Conservation (phyloP, 2,329 filamentous ascomycete genomes). For the Akanthomyces dipterigenus region DNA sequence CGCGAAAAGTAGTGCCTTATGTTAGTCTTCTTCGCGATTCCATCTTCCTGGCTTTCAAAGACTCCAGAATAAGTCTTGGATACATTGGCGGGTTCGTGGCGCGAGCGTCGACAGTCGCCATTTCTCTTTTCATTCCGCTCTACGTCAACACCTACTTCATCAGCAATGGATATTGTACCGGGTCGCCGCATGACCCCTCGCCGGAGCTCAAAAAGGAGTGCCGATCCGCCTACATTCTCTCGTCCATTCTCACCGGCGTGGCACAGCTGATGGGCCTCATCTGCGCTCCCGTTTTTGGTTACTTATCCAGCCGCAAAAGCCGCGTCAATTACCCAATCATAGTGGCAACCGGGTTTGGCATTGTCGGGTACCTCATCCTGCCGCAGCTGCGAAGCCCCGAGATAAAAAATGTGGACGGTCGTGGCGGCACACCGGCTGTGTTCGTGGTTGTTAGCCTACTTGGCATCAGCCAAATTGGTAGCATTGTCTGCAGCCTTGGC, state of each 20-base stretch:
- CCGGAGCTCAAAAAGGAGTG: conserved; percentile 80
- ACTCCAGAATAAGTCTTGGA: conserved; percentile 73
- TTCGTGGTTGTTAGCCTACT: conserved; percentile 74
- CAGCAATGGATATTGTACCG: conserved; percentile 68
- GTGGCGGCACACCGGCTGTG: conserved; percentile 61
- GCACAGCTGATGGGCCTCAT: conserved; percentile 82
- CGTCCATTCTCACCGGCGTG: conserved; percentile 79
- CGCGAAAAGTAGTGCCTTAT: conserved; percentile 45
- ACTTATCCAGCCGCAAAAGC: conserved; percentile 62
- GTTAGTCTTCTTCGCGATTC: conserved; percentile 55
- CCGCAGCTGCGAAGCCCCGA: conserved; percentile 73
- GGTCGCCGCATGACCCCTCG: conserved; percentile 54
- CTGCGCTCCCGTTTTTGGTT: conserved; percentile 82
- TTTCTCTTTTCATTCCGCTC: conserved; percentile 89
- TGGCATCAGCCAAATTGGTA: conserved; percentile 89
- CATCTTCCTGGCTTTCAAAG: conserved; percentile 63
- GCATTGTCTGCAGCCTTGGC: conserved; percentile 92
- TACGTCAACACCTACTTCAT: conserved; percentile 91
- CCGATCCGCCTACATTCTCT: conserved; percentile 77
- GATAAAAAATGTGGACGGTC: conserved; percentile 53
- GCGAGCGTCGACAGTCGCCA: conserved; percentile 87
- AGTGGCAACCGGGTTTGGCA: conserved; percentile 63
- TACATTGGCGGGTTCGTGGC: conserved; percentile 95
- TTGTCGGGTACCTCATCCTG: conserved; percentile 71
- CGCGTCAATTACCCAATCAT: conserved; percentile 69